Conservation (phyloP, 257 asterid genomes). For the Fraxinus excelsior region DNA sequence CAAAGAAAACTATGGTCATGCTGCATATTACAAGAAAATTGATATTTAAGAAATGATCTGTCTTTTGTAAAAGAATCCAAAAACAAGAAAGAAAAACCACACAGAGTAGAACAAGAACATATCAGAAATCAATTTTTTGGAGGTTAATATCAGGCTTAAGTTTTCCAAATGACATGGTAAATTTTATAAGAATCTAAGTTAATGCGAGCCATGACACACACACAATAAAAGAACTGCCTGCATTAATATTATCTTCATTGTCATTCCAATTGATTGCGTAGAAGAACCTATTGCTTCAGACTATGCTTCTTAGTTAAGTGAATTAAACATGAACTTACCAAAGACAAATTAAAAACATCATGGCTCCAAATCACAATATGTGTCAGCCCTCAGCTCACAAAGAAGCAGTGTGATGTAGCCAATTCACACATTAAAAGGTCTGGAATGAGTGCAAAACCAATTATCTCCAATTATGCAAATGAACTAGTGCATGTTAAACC, state of each 20-base stretch:
- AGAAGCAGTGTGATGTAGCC: background rate
- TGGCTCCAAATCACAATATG: background rate
- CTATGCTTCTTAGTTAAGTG: conserved; percentile 1
- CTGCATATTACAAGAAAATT: conserved; percentile 44
- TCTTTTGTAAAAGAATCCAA: too few species aligned
- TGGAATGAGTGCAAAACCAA: background rate
- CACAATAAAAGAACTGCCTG: background rate
- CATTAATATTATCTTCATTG: background rate
- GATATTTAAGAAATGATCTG: background rate
- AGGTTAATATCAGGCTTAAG: background rate
- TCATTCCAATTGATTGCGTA: background rate
- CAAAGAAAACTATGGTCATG: conserved; percentile 81
- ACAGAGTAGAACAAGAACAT: background rate
- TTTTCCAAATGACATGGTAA: conserved; percentile 8
- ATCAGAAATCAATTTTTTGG: background rate
- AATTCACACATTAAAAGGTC: background rate
- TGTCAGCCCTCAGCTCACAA: background rate
- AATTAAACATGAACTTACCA: background rate
- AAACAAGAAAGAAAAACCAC: conserved; percentile 1
- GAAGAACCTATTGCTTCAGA: background rate
- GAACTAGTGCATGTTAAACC: background rate
- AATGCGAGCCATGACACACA: background rate
- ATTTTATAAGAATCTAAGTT: background rate
- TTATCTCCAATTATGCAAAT: conserved; percentile 5
- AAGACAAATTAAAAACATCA: background rate